A percentile compares a stretch with the other conserved stretches of the same genome.
phyloP scores from a whole-genome alignment of 306 rosid species.

The Astragalus membranaceus region DNA sequence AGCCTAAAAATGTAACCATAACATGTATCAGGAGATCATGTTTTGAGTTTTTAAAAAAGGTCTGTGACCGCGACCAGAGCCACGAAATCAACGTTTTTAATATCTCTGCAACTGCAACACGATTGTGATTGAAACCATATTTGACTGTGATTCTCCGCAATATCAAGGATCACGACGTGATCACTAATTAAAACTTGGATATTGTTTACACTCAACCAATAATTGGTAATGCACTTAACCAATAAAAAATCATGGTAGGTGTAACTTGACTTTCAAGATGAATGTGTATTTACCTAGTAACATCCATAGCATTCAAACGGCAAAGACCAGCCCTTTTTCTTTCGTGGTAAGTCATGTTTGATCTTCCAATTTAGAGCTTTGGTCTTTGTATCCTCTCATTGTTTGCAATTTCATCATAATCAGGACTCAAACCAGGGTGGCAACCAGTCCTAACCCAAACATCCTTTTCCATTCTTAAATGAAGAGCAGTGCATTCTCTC shows the following conservation, averaged over 20 bases:
- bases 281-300: conserved; percentile 50
- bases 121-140: too few relatives aligned
- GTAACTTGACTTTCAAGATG: too few relatives aligned
- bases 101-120: too few relatives aligned
- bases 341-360: conserved; percentile 90
- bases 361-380: conserved; percentile 73
- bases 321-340: conserved; percentile 92
- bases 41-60: too few relatives aligned
- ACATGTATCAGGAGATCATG: neutral
- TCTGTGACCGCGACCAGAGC: too few relatives aligned
- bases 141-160: too few relatives aligned
- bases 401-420: conserved; percentile 64
- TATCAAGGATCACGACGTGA: too few relatives aligned
- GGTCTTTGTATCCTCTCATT: conserved; percentile 72
- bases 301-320: conserved; percentile 79
- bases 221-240: too few relatives aligned
- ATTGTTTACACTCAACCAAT: too few relatives aligned
- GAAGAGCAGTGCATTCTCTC: conserved; percentile 92
- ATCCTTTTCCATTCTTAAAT: conserved; percentile 92
- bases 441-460: conserved; percentile 99
- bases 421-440: conserved; percentile 70
- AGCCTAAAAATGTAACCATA: conserved; percentile 46
- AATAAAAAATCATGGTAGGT: too few relatives aligned
- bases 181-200: too few relatives aligned
- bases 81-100: too few relatives aligned